phyloP scores from a whole-genome alignment of 2,329 filamentous ascomycete species.

The Hortaea werneckii region DNA sequence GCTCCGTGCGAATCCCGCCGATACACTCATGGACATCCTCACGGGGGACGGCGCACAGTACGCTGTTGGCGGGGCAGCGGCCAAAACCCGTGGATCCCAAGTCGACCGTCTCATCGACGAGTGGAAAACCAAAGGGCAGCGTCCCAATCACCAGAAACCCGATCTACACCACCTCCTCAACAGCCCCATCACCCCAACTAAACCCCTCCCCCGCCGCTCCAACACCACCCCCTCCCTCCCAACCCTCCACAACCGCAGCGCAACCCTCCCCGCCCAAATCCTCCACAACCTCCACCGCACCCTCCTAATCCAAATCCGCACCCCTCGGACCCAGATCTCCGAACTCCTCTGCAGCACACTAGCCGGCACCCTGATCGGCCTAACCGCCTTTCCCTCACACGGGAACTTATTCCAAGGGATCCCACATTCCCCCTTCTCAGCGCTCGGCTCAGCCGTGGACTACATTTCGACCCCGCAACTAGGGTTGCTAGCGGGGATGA shows the following conservation, averaged over 20 bases:
- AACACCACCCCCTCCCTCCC: too few species aligned
- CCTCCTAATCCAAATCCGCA: slow-evolving; percentile 48
- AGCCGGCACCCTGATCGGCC: slow-evolving; percentile 45
- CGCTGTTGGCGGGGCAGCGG: slow-evolving; percentile 24
- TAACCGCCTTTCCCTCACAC: slow-evolving; percentile 40
- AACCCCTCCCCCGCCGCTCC: too few species aligned
- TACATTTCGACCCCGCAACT: slow-evolving; percentile 43
- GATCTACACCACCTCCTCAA: too few species aligned
- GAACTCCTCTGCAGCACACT: slow-evolving; percentile 45
- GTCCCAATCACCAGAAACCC: slow-evolving; percentile 8
- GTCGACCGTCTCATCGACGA: slow-evolving; percentile 41
- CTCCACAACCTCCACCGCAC: slow-evolving; percentile 45
- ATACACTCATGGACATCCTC: slow-evolving; percentile 52
- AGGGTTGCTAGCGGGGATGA: slow-evolving; percentile 43
- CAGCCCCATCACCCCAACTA: too few species aligned
- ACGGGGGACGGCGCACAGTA: slow-evolving; percentile 47
- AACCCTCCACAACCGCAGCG: slow-evolving; percentile 33
- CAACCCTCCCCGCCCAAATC: slow-evolving; percentile 39
- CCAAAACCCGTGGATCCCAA: slow-evolving; percentile 26
- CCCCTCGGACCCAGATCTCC: slow-evolving; percentile 41
- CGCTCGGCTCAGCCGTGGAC: slow-evolving; percentile 44
- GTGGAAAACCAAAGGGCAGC: slow-evolving; percentile 30
- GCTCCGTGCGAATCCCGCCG: slow-evolving; percentile 43
- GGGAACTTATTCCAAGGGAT: slow-evolving; percentile 46
- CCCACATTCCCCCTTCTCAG: slow-evolving; percentile 41